Conservation (phyloP, 192 early-diverging fungal genomes). For the Backusella luteola region DNA sequence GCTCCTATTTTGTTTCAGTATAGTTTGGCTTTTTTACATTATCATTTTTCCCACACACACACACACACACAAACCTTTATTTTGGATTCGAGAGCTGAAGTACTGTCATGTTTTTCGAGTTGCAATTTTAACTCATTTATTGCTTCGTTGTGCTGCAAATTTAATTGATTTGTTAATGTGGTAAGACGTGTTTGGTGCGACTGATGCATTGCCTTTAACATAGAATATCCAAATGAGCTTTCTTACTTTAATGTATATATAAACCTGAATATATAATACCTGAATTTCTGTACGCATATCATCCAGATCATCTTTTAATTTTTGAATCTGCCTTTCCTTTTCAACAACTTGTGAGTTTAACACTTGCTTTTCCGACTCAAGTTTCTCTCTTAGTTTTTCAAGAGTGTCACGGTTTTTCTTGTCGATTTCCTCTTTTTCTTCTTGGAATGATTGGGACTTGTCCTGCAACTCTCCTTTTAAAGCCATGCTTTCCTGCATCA, state of each 20-base stretch:
- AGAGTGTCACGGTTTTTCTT: constrained; percentile 12
- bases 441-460: constrained; percentile 12
- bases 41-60: background rate
- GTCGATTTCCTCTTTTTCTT: constrained; percentile 18
- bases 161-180: constrained; percentile 17
- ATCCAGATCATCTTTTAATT: constrained; percentile 17
- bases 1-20: constrained; percentile 7
- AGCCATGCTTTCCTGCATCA: constrained; percentile 5
- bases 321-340: constrained; percentile 10
- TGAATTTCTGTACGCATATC: constrained; percentile 16
- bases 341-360: background rate
- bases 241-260: background rate
- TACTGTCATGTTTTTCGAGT: background rate
- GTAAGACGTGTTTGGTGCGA: constrained; percentile 29
- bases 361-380: constrained; percentile 15
- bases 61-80: background rate
- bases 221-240: background rate
- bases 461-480: constrained; percentile 1
- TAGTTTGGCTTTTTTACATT: background rate
- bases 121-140: background rate
- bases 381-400: constrained; percentile 23
- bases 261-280: background rate
- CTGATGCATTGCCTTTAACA: constrained; percentile 22
- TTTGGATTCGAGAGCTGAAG: background rate
- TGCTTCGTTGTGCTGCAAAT: constrained; percentile 12